Conservation (phyloP, 2,329 filamentous ascomycete genomes). For the Microdochium paspali region DNA sequence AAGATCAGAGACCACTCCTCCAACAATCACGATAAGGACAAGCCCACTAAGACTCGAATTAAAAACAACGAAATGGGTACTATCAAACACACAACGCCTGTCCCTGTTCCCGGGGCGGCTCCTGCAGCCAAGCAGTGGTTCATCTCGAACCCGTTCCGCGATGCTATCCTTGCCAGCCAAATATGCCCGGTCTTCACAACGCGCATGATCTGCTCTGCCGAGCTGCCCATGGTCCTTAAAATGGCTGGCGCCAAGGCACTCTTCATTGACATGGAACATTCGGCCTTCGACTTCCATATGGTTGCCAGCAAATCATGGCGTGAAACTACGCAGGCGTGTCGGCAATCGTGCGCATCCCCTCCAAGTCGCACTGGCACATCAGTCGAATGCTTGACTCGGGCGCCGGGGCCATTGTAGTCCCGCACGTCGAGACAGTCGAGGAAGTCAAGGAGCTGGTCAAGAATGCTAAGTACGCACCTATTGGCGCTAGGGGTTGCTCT, state of each 20-base stretch:
- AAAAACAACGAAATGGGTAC: too few relatives aligned
- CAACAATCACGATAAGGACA: too few relatives aligned
- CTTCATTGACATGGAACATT: slow-evolving; percentile 35
- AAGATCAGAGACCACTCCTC: too few relatives aligned
- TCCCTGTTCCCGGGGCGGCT: too few relatives aligned
- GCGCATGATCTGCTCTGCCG: slow-evolving; percentile 23
- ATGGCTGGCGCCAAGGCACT: slow-evolving; percentile 29
- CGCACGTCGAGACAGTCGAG: slow-evolving; percentile 26
- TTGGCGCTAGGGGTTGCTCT: slow-evolving; percentile 23
- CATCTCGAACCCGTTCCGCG: slow-evolving; percentile 1
- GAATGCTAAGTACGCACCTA: slow-evolving; percentile 25
- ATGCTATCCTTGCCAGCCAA: background rate
- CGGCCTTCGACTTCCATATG: slow-evolving; percentile 23
- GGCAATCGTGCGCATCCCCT: slow-evolving; percentile 29
- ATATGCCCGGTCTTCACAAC: slow-evolving; percentile 1
- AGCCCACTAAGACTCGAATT: too few relatives aligned
- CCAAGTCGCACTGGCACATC: slow-evolving; percentile 26
- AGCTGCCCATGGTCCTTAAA: slow-evolving; percentile 27
- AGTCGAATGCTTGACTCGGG: slow-evolving; percentile 28
- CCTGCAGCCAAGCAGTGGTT: background rate
- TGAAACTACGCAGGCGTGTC: slow-evolving; percentile 26
- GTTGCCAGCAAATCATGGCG: slow-evolving; percentile 28
- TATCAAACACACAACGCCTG: too few relatives aligned
- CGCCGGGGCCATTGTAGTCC: slow-evolving; percentile 29
- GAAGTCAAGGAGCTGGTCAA: slow-evolving; percentile 25